Percentiles rank a stretch among this genome's conserved stretches.
Evolutionary conservation across 805 yeast species (phyloP).

Genomic region (Lachancea dasiensis): DNA sequence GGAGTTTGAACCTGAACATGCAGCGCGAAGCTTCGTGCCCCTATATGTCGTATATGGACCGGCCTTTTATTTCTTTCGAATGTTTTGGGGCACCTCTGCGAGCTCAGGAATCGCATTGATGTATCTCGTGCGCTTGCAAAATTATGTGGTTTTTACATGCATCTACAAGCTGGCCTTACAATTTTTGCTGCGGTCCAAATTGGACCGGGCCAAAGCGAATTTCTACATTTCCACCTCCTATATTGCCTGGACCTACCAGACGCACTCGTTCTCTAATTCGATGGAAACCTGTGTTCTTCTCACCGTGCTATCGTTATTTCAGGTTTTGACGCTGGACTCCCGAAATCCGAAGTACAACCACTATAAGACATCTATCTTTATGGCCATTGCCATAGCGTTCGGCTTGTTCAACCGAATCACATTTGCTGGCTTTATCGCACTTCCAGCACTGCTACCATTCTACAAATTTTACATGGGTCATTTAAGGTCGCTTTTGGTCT

Average conservation of each 20-base stretch:
- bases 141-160: slow-evolving; percentile 34
- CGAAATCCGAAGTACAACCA: slow-evolving; percentile 8
- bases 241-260: slow-evolving; percentile 70
- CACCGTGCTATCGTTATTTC: slow-evolving; percentile 38
- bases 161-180: slow-evolving; percentile 40
- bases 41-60: slow-evolving; percentile 69
- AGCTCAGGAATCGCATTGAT: slow-evolving; percentile 48
- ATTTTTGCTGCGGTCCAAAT: slow-evolving; percentile 42
- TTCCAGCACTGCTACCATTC: slow-evolving; percentile 50
- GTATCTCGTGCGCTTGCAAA: slow-evolving; percentile 47
- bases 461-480: slow-evolving; percentile 38
- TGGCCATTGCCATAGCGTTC: slow-evolving; percentile 49
- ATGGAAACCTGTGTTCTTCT: slow-evolving; percentile 52
- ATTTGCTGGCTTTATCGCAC: slow-evolving; percentile 63
- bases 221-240: slow-evolving; percentile 49
- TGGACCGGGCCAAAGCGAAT: slow-evolving; percentile 36
- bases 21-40: slow-evolving; percentile 65
- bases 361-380: slow-evolving; percentile 17
- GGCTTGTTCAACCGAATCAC: slow-evolving; percentile 86
- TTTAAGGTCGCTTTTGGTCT: slow-evolving; percentile 28
- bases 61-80: slow-evolving; percentile 28
- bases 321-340: slow-evolving; percentile 19
- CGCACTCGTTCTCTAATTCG: slow-evolving; percentile 86
- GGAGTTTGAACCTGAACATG: slow-evolving; percentile 57
- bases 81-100: slow-evolving; percentile 16